A percentile compares a stretch with the other conserved stretches of the same genome.
phyloP scores from a whole-genome alignment of 202 grass and related monocot species.

The Miscanthus sacchariflorus region DNA sequence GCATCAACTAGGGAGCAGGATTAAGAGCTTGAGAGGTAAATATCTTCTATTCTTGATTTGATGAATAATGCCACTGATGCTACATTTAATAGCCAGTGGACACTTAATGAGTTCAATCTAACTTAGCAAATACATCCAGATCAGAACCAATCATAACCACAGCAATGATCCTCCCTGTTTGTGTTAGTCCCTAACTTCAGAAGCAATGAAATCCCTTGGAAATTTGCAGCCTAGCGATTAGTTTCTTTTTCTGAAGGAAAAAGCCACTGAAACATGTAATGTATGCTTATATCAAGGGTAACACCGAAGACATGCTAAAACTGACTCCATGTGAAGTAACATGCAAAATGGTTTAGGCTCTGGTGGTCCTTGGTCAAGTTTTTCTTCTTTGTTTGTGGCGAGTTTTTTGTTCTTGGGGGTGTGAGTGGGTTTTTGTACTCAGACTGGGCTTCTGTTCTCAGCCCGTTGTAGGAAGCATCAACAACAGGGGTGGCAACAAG shows the following conservation, averaged over 20 bases:
- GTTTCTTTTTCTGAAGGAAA: not conserved
- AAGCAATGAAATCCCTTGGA: not conserved
- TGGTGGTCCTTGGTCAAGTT: not conserved
- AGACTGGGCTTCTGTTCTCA: not conserved
- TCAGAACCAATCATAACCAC: not conserved
- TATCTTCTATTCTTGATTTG: not conserved
- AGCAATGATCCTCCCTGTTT: not conserved
- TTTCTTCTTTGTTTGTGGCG: not conserved
- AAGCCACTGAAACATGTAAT: not conserved
- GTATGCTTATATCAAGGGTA: constrained; percentile 1
- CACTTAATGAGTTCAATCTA: not conserved
- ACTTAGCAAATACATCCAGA: not conserved
- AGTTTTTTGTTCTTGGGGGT: not conserved
- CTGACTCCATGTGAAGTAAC: not conserved
- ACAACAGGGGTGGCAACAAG: not conserved
- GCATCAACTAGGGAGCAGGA: not conserved
- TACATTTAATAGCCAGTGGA: not conserved
- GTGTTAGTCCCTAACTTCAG: not conserved
- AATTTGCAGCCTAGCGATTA: not conserved
- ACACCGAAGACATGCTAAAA: not conserved
- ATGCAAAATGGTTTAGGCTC: not conserved
- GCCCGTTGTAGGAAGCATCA: not conserved
- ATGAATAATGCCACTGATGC: not conserved
- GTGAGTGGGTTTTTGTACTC: no score
- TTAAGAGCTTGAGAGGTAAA: not conserved